Conservation (phyloP, 2,329 filamentous ascomycete genomes). For the Verticillium zaregamsianum region DNA sequence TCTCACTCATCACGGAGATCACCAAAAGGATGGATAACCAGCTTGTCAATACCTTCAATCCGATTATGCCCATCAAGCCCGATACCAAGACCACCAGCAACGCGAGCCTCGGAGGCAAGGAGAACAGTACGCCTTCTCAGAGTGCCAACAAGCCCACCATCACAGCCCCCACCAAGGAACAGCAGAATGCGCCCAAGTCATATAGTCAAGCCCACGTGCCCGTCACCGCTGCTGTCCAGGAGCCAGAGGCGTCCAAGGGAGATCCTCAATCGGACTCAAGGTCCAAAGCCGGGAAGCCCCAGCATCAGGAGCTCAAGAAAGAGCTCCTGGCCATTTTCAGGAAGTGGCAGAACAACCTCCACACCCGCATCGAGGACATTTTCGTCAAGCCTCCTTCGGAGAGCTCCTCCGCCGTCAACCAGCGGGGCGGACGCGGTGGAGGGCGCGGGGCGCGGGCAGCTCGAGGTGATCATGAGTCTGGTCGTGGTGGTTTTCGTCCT, state of each 20-base stretch:
- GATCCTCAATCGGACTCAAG: not conserved
- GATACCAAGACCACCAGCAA: not conserved
- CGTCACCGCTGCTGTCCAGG: constrained; percentile 24
- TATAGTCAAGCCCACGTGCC: constrained; percentile 22
- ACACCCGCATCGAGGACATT: constrained; percentile 67
- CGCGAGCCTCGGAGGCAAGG: constrained; percentile 12
- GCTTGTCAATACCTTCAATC: constrained; percentile 29
- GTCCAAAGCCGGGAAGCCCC: not conserved
- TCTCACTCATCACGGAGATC: constrained; percentile 45
- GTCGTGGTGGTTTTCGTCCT: constrained; percentile 8
- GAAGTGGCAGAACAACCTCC: constrained; percentile 72
- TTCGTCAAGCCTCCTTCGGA: constrained; percentile 40
- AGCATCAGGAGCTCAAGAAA: constrained; percentile 55
- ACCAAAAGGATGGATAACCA: constrained; percentile 52
- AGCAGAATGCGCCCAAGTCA: constrained; percentile 13
- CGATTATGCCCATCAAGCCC: not conserved
- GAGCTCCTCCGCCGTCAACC: constrained; percentile 1
- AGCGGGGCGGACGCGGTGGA: constrained; percentile 22
- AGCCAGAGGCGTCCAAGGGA: constrained; percentile 20
- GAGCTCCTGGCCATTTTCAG: constrained; percentile 69
- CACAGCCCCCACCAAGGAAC: constrained; percentile 3
- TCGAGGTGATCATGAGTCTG: constrained; percentile 6
- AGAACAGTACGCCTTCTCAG: constrained; percentile 9
- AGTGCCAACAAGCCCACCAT: constrained; percentile 4
- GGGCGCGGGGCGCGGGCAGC: constrained; percentile 11